These are phyloP conservation scores for Grigorovia yakushimaensis DNA, from an alignment of 805 yeast genomes.

Conservation along the genomic window DNA sequence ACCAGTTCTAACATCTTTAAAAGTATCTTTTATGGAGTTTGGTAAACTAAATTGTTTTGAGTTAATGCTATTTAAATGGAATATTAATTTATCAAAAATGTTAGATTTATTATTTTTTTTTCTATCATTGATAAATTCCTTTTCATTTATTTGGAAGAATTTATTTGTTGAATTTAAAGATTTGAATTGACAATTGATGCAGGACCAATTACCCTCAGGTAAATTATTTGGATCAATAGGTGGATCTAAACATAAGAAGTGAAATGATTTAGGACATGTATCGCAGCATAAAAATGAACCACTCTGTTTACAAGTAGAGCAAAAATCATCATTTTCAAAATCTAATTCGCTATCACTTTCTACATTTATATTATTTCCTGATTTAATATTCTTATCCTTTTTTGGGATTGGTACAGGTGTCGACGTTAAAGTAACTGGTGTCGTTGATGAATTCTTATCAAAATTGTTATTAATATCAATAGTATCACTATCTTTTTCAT, in stretches of 20 bases:
- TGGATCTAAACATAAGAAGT: conserved; percentile 84
- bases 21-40: conserved; percentile 52
- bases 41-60: conserved; percentile 68
- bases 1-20: conserved; percentile 61
- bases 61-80: conserved; percentile 47
- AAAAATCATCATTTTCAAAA: conserved; percentile 69
- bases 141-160: conserved; percentile 16
- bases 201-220: conserved; percentile 88
- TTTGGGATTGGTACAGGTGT: neutral
- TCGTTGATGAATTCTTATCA: neutral
- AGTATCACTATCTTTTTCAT: neutral
- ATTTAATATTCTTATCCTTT: neutral
- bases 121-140: conserved; percentile 9
- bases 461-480: neutral
- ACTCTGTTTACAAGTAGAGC: conserved; percentile 81
- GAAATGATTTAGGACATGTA: conserved; percentile 85
- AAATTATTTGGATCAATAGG: conserved; percentile 64
- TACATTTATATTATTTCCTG: no score
- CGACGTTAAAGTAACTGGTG: conserved; percentile 1
- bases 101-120: conserved; percentile 7
- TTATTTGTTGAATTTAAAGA: conserved; percentile 23
- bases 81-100: conserved; percentile 49
- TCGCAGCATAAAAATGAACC: conserved; percentile 93
- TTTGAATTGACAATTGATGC: conserved; percentile 60
- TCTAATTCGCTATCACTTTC: conserved; percentile 8